These are phyloP conservation scores for Clonostachys byssicola DNA, from an alignment of 2,329 filamentous ascomycete genomes.

Conservation along the genomic window DNA sequence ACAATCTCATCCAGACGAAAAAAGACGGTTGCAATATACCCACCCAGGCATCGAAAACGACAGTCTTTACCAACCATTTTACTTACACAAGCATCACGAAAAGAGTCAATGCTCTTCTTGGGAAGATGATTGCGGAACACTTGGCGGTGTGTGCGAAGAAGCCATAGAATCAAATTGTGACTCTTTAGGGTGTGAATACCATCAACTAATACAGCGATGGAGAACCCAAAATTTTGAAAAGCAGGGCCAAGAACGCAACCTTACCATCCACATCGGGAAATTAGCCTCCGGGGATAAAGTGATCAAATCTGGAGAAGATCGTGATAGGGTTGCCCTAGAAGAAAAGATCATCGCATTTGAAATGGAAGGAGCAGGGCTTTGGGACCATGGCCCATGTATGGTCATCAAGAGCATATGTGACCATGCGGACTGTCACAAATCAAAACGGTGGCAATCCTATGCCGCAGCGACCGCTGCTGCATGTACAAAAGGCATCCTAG, in stretches of 20 bases:
- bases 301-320: neutral
- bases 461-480: constrained; percentile 29
- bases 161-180: neutral
- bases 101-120: neutral
- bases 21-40: neutral
- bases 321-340: constrained; percentile 10
- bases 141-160: neutral
- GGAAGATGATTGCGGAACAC: neutral
- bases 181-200: neutral
- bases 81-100: constrained; percentile 6
- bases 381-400: constrained; percentile 24
- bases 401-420: constrained; percentile 32
- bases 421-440: constrained; percentile 14
- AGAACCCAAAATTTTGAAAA: too few species aligned
- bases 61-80: constrained; percentile 8
- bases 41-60: constrained; percentile 1
- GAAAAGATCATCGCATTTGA: constrained; percentile 13
- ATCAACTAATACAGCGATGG: neutral
- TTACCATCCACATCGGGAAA: neutral
- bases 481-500: constrained; percentile 8
- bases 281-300: neutral
- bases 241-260: neutral
- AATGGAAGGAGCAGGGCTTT: constrained; percentile 25
- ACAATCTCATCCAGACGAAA: neutral
- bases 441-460: constrained; percentile 26